Evolutionary conservation across 2,329 filamentous ascomycete genomes (phyloP).

Genomic region (Aureobasidium sp.): DNA sequence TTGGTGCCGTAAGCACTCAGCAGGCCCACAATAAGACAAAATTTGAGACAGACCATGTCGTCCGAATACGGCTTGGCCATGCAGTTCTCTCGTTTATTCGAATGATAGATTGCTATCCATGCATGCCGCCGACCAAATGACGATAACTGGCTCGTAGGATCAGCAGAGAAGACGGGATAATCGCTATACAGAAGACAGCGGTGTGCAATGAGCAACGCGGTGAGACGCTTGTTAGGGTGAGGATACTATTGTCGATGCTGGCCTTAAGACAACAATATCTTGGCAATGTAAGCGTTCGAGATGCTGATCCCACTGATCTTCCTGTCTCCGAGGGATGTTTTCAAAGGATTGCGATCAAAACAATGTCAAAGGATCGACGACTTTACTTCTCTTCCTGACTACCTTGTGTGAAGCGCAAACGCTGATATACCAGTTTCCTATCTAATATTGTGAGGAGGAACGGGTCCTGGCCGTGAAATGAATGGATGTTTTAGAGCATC

Average conservation of each 20-base stretch:
- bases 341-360: not conserved
- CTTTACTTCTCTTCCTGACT: not conserved
- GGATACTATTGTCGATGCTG: not conserved
- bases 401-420: not conserved
- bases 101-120: not conserved
- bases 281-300: slow-evolving; percentile 12
- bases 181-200: not conserved
- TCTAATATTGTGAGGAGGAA: slow-evolving; percentile 5
- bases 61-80: not conserved
- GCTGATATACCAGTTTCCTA: not conserved
- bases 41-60: not conserved
- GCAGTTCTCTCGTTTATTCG: not conserved
- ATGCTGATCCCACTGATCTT: slow-evolving; percentile 1
- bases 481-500: slow-evolving; percentile 89
- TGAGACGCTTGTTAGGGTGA: not conserved
- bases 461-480: slow-evolving; percentile 47
- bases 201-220: not conserved
- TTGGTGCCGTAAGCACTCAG: not conserved
- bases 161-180: not conserved
- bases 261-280: slow-evolving; percentile 12
- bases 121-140: not conserved
- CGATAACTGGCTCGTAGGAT: not conserved
- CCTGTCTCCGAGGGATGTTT: not conserved
- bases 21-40: slow-evolving; percentile 3
- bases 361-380: not conserved